These are phyloP conservation scores for Psilocybe cubensis DNA, from an alignment of 768 basidiomycete species.

Conservation along the genomic window DNA sequence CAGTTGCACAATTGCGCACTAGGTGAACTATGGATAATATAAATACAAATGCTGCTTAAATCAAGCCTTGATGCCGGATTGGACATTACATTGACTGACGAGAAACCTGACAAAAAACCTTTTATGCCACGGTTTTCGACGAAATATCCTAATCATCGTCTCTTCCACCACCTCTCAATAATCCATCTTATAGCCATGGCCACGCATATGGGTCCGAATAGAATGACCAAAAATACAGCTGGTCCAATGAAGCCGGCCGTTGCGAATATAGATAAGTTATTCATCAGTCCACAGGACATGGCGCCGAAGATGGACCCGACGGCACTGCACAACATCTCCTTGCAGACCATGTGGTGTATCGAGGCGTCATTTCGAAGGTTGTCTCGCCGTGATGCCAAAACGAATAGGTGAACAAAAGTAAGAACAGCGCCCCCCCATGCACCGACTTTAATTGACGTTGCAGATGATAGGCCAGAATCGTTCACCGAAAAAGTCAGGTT, in stretches of 20 bases:
- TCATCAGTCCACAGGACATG: conserved; percentile 7
- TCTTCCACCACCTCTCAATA: conserved; percentile 11
- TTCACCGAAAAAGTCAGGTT: conserved; percentile 8
- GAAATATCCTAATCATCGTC: not conserved
- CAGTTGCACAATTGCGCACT: too few species aligned
- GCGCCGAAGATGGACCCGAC: conserved; percentile 25
- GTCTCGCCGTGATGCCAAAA: conserved; percentile 14
- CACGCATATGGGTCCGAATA: conserved; percentile 16
- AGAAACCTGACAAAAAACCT: not conserved
- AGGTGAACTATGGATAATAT: too few species aligned
- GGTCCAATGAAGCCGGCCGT: conserved; percentile 26
- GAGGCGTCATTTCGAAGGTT: not conserved
- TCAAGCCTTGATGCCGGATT: too few species aligned
- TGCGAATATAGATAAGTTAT: conserved; percentile 8
- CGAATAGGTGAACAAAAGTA: conserved; percentile 21
- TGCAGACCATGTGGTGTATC: conserved; percentile 15
- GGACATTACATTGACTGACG: too few species aligned
- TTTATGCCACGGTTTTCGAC: not conserved
- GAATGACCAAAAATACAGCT: conserved; percentile 18
- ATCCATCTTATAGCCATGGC: conserved; percentile 14
- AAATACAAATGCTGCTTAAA: too few species aligned
- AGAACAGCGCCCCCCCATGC: conserved; percentile 29
- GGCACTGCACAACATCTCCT: conserved; percentile 27
- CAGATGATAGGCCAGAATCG: conserved; percentile 1
- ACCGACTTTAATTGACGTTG: conserved; percentile 22